Evolutionary conservation across 345 rosid genomes (phyloP).

Genomic region (Conringia planisiliqua): DNA sequence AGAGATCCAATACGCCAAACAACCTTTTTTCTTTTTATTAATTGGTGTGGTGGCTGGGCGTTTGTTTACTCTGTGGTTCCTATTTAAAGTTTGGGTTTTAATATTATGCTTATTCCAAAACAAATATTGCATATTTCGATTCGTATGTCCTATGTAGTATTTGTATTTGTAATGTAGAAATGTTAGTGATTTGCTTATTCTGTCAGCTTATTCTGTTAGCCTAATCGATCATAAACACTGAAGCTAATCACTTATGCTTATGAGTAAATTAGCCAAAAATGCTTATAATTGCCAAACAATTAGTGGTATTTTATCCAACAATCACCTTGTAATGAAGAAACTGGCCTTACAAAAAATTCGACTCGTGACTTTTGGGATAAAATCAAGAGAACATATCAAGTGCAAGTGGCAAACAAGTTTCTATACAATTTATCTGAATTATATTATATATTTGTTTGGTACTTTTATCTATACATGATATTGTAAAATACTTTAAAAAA

Average conservation of each 20-base stretch:
- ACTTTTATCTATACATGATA: too few species aligned
- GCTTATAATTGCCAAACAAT: neutral
- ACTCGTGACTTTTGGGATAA: conserved; percentile 25
- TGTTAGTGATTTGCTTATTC: neutral
- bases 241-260: neutral
- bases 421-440: neutral
- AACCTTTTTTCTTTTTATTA: neutral
- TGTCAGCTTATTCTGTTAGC: neutral
- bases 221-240: neutral
- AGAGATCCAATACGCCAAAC: conserved; percentile 27
- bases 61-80: conserved; percentile 19
- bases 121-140: neutral
- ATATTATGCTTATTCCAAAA: neutral
- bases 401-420: conserved; percentile 25
- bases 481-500: too few species aligned
- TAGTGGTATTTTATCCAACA: neutral
- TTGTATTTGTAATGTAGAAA: neutral
- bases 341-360: neutral
- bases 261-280: neutral
- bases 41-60: conserved; percentile 17
- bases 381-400: conserved; percentile 15
- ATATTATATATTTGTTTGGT: too few species aligned
- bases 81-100: conserved; percentile 22
- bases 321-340: neutral
- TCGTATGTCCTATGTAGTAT: neutral